phyloP scores from a whole-genome alignment of 805 yeast genomes.

The Lipomyces sp. region DNA sequence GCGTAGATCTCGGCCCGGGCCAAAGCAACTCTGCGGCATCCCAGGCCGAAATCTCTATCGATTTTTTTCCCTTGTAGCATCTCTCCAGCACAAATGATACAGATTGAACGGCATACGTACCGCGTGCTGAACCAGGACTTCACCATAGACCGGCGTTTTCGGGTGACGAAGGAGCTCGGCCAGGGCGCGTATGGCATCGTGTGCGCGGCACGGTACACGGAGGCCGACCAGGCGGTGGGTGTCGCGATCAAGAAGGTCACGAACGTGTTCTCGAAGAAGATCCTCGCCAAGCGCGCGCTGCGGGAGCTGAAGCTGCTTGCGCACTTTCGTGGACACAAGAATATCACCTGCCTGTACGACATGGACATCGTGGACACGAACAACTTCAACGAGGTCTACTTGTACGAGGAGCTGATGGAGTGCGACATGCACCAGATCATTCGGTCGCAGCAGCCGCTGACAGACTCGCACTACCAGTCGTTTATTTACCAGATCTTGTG shows the following conservation, averaged over 20 bases:
- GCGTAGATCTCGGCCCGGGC: not conserved
- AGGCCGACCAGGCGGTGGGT: slow-evolving; percentile 36
- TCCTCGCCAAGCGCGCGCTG: slow-evolving; percentile 85
- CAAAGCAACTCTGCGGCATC: not conserved
- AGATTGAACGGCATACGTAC: slow-evolving; percentile 28
- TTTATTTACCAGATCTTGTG: slow-evolving; percentile 89
- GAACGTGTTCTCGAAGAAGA: slow-evolving; percentile 85
- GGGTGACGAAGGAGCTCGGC: slow-evolving; percentile 87
- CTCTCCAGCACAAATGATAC: slow-evolving; percentile 9
- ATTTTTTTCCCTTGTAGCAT: not conserved
- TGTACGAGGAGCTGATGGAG: slow-evolving; percentile 96
- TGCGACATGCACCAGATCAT: slow-evolving; percentile 98
- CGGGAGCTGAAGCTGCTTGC: slow-evolving; percentile 85
- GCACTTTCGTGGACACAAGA: slow-evolving; percentile 90
- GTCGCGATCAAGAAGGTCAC: slow-evolving; percentile 97
- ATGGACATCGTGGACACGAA: slow-evolving; percentile 80
- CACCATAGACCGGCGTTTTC: slow-evolving; percentile 82
- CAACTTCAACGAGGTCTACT: slow-evolving; percentile 83
- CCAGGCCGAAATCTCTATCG: not conserved
- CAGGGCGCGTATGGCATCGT: slow-evolving; percentile 98
- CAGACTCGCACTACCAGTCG: slow-evolving; percentile 90
- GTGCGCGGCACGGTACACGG: slow-evolving; percentile 77
- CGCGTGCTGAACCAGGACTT: slow-evolving; percentile 83
- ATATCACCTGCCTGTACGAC: slow-evolving; percentile 92
- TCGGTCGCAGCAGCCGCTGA: slow-evolving; percentile 85